Evolutionary conservation across 148 eudicot genomes (phyloP), one percentile per base, ranked within the genome.

Genomic region (Bassia scoparia): DNA sequence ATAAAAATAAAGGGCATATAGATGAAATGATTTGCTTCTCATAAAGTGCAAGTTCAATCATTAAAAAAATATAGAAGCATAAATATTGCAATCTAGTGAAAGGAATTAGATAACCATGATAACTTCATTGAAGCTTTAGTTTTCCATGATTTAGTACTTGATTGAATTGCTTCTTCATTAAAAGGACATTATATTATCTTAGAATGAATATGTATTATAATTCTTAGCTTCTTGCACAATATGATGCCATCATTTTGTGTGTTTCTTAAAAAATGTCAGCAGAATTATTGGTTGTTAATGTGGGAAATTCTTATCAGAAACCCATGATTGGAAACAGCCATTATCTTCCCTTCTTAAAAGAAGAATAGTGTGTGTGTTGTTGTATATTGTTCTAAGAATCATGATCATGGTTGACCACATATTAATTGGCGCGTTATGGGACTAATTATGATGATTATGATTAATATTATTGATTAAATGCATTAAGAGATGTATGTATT

Each of bases 1-100:
- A 37, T 37, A 41, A 30, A 66, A 43, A 24, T 65, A 54, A 55
- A 74, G 71, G 71, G 41, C 48, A 73, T 49, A 15, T 49, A 41
- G 43, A 74, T 37, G 54, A 6, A 65, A 52, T 63, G 35, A 74
- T 52, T 74, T 53, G 24, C 64, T 44, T 38, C 77, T 23, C 71
- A 23, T 53, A 73, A 74, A 74, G 77, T 74, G 71, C 48, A 38
- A 37, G 0, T 27, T 74, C 77, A 74, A 74, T 65, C 27, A 74
- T 65, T 74, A 38, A 24, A 18, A 24, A 18, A 50, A 33, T 69
- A 55, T 35, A 54, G 33, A 26, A 66, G 54, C 31, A 34, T 65
- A 37, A 17, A 33, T 33, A 27, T 50, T 34, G 27, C 24, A 46
- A 52, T 74, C 38, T 74, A 38, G 61, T 53, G n/a, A 29, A 65